Conservation (phyloP, 805 yeast genomes). For the Saccharomycopsis schoenii region DNA sequence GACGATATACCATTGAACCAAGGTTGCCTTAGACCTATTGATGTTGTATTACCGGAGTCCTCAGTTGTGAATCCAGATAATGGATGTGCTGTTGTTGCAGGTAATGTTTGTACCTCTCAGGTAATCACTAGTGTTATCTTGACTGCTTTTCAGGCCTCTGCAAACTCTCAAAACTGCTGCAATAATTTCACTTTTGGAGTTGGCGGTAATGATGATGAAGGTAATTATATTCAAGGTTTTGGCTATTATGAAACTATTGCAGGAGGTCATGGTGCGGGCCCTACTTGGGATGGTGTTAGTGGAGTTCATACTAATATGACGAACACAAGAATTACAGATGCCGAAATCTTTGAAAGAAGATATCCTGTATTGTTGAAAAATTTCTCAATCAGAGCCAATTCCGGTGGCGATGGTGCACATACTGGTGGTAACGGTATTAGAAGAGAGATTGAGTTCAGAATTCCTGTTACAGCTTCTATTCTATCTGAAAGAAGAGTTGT, state of each 20-base stretch:
- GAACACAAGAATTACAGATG: conserved; percentile 85
- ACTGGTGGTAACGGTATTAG: conserved; percentile 81
- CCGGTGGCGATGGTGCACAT: conserved; percentile 73
- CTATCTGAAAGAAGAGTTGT: conserved; percentile 76
- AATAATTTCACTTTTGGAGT: conserved; percentile 86
- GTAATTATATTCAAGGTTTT: conserved; percentile 52
- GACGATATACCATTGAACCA: conserved; percentile 88
- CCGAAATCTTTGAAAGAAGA: conserved; percentile 79
- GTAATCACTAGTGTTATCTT: conserved; percentile 83
- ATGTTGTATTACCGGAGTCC: conserved; percentile 51
- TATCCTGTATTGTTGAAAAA: conserved; percentile 74
- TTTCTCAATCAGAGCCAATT: conserved; percentile 56
- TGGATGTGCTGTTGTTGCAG: conserved; percentile 91
- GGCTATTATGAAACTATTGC: conserved; percentile 94
- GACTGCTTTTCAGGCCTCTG: conserved; percentile 80
- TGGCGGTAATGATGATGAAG: conserved; percentile 45
- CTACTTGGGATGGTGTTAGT: conserved; percentile 74
- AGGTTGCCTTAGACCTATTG: conserved; percentile 79
- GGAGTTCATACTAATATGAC: conserved; percentile 96
- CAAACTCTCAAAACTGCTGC: conserved; percentile 94
- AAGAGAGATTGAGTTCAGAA: conserved; percentile 74
- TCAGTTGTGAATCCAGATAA: conserved; percentile 64
- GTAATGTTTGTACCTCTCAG: conserved; percentile 92
- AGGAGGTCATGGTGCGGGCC: conserved; percentile 92
- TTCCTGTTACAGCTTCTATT: conserved; percentile 66